A percentile compares a stretch with the other conserved stretches of the same genome.
Evolutionary conservation across 805 yeast genomes (phyloP).

Genomic region (Metschnikowia similis): DNA sequence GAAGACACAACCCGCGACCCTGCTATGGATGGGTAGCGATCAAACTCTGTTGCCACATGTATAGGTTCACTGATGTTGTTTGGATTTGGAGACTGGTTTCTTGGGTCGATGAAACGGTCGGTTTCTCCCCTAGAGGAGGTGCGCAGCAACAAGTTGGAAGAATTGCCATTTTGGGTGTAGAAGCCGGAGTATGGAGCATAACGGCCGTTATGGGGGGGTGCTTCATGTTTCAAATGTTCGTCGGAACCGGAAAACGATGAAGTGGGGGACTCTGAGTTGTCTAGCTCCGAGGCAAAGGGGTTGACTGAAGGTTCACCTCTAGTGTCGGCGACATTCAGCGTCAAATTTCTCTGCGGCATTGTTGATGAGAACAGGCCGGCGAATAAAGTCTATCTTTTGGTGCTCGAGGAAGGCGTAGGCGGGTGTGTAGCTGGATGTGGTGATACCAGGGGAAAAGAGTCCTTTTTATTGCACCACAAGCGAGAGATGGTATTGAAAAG

Average conservation of each 20-base stretch:
- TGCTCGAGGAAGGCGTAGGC: not conserved
- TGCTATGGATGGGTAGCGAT: constrained; percentile 63
- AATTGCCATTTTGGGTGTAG: constrained; percentile 38
- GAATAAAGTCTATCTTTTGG: not conserved
- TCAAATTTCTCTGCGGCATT: constrained; percentile 31
- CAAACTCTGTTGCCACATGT: constrained; percentile 54
- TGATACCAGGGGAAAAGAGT: not conserved
- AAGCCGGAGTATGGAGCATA: constrained; percentile 30
- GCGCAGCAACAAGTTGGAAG: constrained; percentile 30
- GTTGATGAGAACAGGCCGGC: not conserved
- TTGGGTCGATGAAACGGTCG: constrained; percentile 13
- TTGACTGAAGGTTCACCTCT: constrained; percentile 3
- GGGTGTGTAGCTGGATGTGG: not conserved
- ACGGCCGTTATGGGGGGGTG: constrained; percentile 11
- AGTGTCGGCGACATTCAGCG: constrained; percentile 19
- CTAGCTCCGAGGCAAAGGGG: constrained; percentile 13
- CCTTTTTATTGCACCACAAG: not conserved
- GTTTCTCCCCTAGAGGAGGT: constrained; percentile 9
- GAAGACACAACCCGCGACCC: constrained; percentile 57
- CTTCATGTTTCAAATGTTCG: constrained; percentile 3
- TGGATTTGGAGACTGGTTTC: constrained; percentile 3
- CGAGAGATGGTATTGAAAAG: not conserved
- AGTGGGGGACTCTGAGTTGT: constrained; percentile 7
- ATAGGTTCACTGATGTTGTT: constrained; percentile 13
- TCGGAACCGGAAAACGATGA: constrained; percentile 12